These are phyloP conservation scores for Aspergillus ruber DNA, from an alignment of 2,329 filamentous ascomycete genomes.

Conservation along the genomic window DNA sequence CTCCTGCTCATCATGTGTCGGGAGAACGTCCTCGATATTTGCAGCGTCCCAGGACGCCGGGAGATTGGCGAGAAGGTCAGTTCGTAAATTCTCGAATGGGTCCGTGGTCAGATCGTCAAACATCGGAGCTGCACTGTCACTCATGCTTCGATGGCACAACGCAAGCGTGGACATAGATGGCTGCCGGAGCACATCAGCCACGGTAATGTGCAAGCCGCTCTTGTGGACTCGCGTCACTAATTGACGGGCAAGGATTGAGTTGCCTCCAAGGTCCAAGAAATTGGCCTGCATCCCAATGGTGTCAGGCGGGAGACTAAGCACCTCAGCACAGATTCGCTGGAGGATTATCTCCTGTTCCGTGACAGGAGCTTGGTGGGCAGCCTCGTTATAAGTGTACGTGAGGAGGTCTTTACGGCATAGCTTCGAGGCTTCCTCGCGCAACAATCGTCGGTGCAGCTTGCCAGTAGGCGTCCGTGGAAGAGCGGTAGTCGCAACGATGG, in stretches of 20 bases:
- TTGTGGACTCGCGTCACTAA: not conserved
- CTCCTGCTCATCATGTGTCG: too few species aligned
- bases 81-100: too few species aligned
- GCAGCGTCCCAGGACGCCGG: too few species aligned
- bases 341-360: not conserved
- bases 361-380: not conserved
- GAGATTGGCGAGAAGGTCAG: too few species aligned
- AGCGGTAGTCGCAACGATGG: not conserved
- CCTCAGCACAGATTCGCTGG: not conserved
- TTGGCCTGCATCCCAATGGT: constrained; percentile 5
- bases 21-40: too few species aligned
- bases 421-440: not conserved
- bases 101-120: too few species aligned
- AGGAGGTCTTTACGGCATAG: not conserved
- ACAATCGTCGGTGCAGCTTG: not conserved
- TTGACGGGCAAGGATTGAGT: constrained; percentile 14
- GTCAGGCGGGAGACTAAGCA: not conserved
- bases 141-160: too few species aligned
- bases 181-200: not conserved
- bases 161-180: not conserved
- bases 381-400: not conserved
- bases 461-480: constrained; percentile 1
- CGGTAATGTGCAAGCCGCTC: not conserved
- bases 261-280: constrained; percentile 16
- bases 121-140: too few species aligned